These are phyloP conservation scores for Alternaria sp. DNA, from an alignment of 2,329 filamentous ascomycete genomes.

Conservation along the genomic window DNA sequence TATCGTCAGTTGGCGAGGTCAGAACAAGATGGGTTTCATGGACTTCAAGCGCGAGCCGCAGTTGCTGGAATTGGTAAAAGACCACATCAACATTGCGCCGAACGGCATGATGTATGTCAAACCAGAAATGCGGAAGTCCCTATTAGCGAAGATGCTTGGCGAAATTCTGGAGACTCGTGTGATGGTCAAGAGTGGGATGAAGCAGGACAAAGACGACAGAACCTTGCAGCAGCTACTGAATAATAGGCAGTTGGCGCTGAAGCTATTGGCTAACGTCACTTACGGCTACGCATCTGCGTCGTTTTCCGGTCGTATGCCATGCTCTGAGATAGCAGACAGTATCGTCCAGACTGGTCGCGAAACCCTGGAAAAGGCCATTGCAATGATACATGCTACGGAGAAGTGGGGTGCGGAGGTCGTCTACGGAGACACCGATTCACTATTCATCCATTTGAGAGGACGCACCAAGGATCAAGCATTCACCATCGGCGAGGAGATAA, in stretches of 20 bases:
- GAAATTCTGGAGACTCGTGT: constrained; percentile 95
- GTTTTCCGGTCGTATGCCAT: constrained; percentile 97
- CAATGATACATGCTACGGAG: constrained; percentile 84
- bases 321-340: constrained; percentile 95
- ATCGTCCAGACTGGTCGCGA: constrained; percentile 96
- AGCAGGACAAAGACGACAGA: constrained; percentile 86
- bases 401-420: constrained; percentile 96
- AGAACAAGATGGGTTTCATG: constrained; percentile 92
- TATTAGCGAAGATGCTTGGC: constrained; percentile 93
- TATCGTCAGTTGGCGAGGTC: constrained; percentile 84
- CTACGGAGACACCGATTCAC: constrained; percentile 95
- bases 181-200: constrained; percentile 99
- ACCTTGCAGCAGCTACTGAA: constrained; percentile 85
- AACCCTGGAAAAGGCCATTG: constrained; percentile 91
- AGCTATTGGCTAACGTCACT: constrained; percentile 97
- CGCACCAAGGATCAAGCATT: constrained; percentile 89
- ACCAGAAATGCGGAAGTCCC: constrained; percentile 81
- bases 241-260: constrained; percentile 91
- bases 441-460: constrained; percentile 90
- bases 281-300: constrained; percentile 98
- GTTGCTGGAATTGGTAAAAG: constrained; percentile 77
- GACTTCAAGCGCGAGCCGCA: constrained; percentile 81
- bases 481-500: constrained; percentile 89
- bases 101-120: constrained; percentile 98
- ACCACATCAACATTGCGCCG: constrained; percentile 88